Conservation (phyloP, 1,284 basidiomycete genomes). For the Taiwanofungus camphoratus region DNA sequence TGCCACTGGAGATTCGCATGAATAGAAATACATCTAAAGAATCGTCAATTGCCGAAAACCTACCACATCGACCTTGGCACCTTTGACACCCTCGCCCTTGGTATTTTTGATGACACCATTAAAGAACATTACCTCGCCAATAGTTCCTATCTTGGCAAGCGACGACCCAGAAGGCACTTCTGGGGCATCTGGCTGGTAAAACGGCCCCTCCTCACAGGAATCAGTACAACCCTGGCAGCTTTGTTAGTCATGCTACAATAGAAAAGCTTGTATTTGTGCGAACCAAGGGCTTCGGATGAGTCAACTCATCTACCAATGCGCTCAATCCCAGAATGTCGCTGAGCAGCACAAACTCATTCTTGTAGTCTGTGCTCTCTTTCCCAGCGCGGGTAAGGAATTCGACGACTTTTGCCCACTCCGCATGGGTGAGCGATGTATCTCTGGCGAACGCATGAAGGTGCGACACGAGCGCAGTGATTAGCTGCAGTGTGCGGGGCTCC, state of each 20-base stretch:
- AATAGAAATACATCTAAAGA: background rate
- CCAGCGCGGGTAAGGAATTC: conserved; percentile 32
- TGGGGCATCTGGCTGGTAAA: conserved; percentile 34
- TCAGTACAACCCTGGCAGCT: conserved; percentile 30
- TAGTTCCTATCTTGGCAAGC: conserved; percentile 28
- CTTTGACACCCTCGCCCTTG: conserved; percentile 29
- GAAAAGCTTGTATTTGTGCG: background rate
- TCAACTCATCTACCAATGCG: conserved; percentile 34
- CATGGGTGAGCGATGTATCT: conserved; percentile 33
- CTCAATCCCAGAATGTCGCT: conserved; percentile 36
- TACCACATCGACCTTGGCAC: conserved; percentile 33
- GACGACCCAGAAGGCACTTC: conserved; percentile 31
- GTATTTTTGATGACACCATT: conserved; percentile 31
- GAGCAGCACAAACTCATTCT: conserved; percentile 39
- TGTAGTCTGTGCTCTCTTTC: conserved; percentile 34
- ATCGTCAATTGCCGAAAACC: too few relatives aligned
- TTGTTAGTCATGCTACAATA: background rate
- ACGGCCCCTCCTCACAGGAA: conserved; percentile 36
- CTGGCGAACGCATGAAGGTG: conserved; percentile 37
- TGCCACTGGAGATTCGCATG: conserved; percentile 37
- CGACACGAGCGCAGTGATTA: conserved; percentile 32
- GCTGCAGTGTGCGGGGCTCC: conserved; percentile 30
- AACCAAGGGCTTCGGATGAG: conserved; percentile 33
- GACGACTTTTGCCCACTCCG: conserved; percentile 33
- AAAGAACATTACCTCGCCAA: conserved; percentile 33